These are phyloP conservation scores for Erigeron canadensis DNA, from an alignment of 129 eudicot species.

Conservation along the genomic window DNA sequence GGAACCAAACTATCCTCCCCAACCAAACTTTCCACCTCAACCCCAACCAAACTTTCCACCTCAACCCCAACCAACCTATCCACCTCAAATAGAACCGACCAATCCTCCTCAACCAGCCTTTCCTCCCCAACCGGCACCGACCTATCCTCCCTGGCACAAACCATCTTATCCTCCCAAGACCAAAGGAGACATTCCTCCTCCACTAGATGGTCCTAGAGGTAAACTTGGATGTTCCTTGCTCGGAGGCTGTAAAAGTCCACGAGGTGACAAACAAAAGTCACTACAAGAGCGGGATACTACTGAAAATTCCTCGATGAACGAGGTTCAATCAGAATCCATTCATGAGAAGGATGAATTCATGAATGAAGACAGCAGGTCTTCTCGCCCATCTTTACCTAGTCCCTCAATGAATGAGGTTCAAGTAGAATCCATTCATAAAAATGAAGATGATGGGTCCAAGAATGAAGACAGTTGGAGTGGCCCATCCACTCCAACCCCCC, in stretches of 20 bases:
- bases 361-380: not conserved
- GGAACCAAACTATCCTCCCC: slow-evolving; percentile 25
- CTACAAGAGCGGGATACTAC: not conserved
- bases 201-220: not conserved
- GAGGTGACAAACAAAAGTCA: not conserved
- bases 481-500: not conserved
- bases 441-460: not conserved
- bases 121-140: slow-evolving; percentile 10
- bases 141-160: slow-evolving; percentile 24
- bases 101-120: not conserved
- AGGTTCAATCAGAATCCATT: not conserved
- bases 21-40: slow-evolving; percentile 1
- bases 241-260: not conserved
- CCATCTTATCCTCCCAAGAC: slow-evolving; percentile 8
- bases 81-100: slow-evolving; percentile 12
- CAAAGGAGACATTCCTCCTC: not conserved
- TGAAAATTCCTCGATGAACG: not conserved
- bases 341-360: not conserved
- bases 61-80: slow-evolving; percentile 7
- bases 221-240: not conserved
- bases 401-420: not conserved
- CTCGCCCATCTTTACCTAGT: too few species aligned
- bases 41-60: slow-evolving; percentile 3
- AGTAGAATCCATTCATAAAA: not conserved
- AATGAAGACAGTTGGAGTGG: not conserved